Base-by-base conservation (phyloP, 2,329 filamentous ascomycete species). In the Periconia digitata region DNA sequence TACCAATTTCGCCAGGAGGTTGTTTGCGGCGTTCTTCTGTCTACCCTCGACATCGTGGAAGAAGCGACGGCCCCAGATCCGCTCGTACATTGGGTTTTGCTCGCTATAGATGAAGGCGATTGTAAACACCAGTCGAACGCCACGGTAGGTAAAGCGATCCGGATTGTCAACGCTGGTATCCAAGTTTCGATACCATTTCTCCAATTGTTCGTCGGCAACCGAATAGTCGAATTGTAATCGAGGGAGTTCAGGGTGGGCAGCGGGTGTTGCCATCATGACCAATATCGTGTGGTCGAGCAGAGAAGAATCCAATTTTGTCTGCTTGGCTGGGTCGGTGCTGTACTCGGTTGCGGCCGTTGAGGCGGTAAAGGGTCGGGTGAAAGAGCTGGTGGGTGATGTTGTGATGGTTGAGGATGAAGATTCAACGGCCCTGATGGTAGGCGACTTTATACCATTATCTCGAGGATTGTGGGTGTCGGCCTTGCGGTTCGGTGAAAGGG, bases 301-400 rank as follows among this genome's bases (percentile, higher is more conserved):
- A n/a, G n/a, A n/a, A n/a, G n/a, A n/a, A n/a, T n/a, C n/a, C n/a
- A n/a, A n/a, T n/a, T n/a, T n/a, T n/a, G n/a, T n/a, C n/a, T n/a
- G n/a, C n/a, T n/a, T n/a, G n/a, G n/a, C n/a, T n/a, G n/a, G n/a
- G n/a, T n/a, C 22, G 7, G 5, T 13, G 18, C 18, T 36, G 42
- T 23, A 37, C 29, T 37, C 10, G 15, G 42, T 44, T n/a, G 40
- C 22, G 34, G 24, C 40, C 13, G 40, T 43, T 29, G 37, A 32
- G 27, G n/a, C 18, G 38, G 38, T 23, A 12, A 20, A 24, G 23
- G 5, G 8, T 6, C 10, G n/a, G 6, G 10, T 37, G 12, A 16
- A 37, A 16, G 35, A 8, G n/a, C 18, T 8, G 6, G 35, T 37
- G 18, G n/a, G 35, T 6, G 35, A 13, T 3, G 10, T 12, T 32